Conservation (phyloP, 169 alveolate genomes). For the Plasmodium coatneyi region DNA sequence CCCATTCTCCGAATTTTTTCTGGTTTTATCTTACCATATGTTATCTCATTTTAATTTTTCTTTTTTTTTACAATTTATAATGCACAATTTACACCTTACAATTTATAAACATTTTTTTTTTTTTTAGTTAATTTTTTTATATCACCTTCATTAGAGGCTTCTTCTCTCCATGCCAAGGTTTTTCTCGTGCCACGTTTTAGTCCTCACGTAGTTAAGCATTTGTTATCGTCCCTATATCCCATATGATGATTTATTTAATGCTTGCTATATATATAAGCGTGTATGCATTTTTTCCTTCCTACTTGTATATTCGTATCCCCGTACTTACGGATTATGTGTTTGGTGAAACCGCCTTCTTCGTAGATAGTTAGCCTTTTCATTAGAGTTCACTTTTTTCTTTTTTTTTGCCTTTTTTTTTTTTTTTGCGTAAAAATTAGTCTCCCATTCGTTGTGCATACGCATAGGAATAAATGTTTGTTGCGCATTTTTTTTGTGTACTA, state of each 20-base stretch:
- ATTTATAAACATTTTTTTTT: background rate
- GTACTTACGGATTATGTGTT: background rate
- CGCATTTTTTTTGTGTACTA: background rate
- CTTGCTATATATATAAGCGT: background rate
- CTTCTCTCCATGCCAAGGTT: background rate
- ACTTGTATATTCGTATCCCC: background rate
- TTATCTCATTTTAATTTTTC: background rate
- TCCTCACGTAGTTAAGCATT: background rate
- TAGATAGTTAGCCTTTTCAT: background rate
- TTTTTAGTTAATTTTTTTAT: background rate
- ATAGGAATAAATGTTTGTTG: background rate
- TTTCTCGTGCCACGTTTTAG: background rate
- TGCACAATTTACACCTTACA: background rate
- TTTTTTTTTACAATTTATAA: background rate
- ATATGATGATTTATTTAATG: constrained; percentile 7
- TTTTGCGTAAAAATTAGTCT: background rate
- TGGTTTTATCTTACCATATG: background rate
- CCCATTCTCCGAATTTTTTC: background rate
- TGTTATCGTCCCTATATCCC: background rate
- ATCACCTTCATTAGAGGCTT: background rate
- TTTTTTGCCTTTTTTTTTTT: background rate
- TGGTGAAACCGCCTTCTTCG: background rate
- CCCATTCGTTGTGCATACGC: background rate
- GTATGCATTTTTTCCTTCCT: background rate
- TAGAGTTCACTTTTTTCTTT: background rate